A percentile compares a stretch with the other conserved stretches of the same genome.
Evolutionary conservation across 495 filamentous ascomycete species (phyloP).

Genomic region (Hypoxylon lenormandii): DNA sequence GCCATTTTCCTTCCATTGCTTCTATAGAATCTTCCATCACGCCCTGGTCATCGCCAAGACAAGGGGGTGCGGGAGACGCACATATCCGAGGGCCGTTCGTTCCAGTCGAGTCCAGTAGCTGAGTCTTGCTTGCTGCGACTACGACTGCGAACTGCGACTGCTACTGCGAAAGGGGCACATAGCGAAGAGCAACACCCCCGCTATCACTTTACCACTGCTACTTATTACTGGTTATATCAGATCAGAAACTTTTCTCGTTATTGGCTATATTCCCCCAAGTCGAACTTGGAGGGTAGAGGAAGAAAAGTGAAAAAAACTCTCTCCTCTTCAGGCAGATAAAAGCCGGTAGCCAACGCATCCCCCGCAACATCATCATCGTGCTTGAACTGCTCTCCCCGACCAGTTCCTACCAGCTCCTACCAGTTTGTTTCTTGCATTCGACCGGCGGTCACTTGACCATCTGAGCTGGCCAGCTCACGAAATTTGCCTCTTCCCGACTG

Average conservation of each 20-base stretch:
- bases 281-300: slow-evolving; percentile 32
- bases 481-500: slow-evolving; percentile 37
- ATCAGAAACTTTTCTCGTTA: slow-evolving; percentile 22
- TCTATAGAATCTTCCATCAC: slow-evolving; percentile 27
- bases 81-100: slow-evolving; percentile 21
- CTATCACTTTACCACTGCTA: slow-evolving; percentile 20
- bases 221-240: slow-evolving; percentile 23
- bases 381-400: slow-evolving; percentile 5
- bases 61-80: slow-evolving; percentile 24
- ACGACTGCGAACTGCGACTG: no score
- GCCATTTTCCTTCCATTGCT: not conserved
- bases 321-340: slow-evolving; percentile 45
- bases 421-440: slow-evolving; percentile 19
- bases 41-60: slow-evolving; percentile 15
- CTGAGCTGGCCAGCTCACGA: slow-evolving; percentile 30
- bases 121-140: slow-evolving; percentile 17
- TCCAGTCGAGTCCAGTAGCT: slow-evolving; percentile 28
- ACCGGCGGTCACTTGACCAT: slow-evolving; percentile 37
- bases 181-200: slow-evolving; percentile 21
- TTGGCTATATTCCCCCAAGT: slow-evolving; percentile 31
- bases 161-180: slow-evolving; percentile 10
- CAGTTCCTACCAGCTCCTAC: slow-evolving; percentile 12
- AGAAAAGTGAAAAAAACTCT: not conserved
- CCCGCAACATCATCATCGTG: slow-evolving; percentile 18
- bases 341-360: slow-evolving; percentile 36